Conservation (phyloP, 2,329 filamentous ascomycete species). For the Penicillium polonicum region DNA sequence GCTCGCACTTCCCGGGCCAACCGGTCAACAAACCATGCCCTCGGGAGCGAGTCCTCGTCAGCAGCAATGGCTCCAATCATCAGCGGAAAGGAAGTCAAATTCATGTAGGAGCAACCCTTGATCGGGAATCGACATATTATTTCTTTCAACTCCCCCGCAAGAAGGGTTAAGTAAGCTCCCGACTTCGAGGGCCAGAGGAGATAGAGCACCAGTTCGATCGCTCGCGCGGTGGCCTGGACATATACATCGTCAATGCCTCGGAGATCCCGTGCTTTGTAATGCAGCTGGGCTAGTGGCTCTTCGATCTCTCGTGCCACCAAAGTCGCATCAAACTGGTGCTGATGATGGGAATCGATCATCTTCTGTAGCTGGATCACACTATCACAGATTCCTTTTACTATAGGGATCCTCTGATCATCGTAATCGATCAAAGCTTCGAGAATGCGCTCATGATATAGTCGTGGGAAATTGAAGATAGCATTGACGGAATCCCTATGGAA, state of each 20-base stretch:
- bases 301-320: constrained; percentile 4
- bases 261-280: not conserved
- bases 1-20: constrained; percentile 12
- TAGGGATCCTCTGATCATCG: not conserved
- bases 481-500: constrained; percentile 3
- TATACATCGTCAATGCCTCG: not conserved
- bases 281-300: not conserved
- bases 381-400: not conserved
- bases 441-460: constrained; percentile 2
- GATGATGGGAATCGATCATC: constrained; percentile 2
- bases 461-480: constrained; percentile 1
- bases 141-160: constrained; percentile 20
- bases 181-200: constrained; percentile 20
- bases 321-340: not conserved
- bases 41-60: constrained; percentile 15
- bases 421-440: not conserved
- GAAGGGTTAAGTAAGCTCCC: constrained; percentile 6
- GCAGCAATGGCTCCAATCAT: constrained; percentile 27
- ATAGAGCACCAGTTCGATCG: constrained; percentile 24
- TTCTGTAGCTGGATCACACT: constrained; percentile 3
- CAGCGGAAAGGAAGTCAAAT: constrained; percentile 25
- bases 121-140: constrained; percentile 12
- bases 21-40: constrained; percentile 22
- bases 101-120: constrained; percentile 22
- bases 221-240: not conserved